Conservation (phyloP, 495 filamentous ascomycete genomes). For the Aspergillus homomorphus region DNA sequence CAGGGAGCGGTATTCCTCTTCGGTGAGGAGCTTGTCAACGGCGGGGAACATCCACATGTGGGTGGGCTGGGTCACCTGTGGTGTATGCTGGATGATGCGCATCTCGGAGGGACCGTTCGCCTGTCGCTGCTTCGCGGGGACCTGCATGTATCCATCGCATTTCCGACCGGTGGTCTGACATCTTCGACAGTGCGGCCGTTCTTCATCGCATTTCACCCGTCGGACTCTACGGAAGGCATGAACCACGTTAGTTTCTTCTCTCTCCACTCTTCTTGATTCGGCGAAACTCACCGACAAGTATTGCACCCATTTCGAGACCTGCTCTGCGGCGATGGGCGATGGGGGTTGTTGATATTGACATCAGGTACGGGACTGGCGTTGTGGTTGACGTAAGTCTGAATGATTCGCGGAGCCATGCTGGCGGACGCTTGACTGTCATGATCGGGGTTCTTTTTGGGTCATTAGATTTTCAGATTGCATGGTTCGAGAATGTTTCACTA, state of each 20-base stretch:
- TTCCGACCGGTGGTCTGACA: conserved; percentile 47
- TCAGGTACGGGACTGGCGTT: too few relatives aligned
- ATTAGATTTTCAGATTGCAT: too few relatives aligned
- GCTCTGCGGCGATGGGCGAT: not conserved
- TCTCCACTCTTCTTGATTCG: not conserved
- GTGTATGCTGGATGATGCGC: conserved; percentile 18
- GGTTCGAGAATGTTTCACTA: too few relatives aligned
- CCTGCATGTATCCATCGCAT: conserved; percentile 33
- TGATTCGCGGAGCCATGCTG: too few relatives aligned
- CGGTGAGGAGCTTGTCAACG: conserved; percentile 5
- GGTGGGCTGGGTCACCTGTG: conserved; percentile 13
- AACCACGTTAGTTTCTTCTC: not conserved
- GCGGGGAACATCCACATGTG: conserved; percentile 15
- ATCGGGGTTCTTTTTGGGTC: not conserved
- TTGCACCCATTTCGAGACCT: conserved; percentile 46
- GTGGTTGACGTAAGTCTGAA: too few relatives aligned
- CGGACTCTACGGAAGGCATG: conserved; percentile 41
- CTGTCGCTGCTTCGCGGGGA: not conserved
- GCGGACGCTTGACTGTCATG: not conserved
- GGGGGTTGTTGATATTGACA: too few relatives aligned
- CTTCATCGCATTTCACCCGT: conserved; percentile 65
- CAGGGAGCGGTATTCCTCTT: conserved; percentile 51
- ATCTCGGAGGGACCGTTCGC: not conserved
- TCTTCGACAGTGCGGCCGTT: conserved; percentile 51
- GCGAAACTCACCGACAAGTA: conserved; percentile 38